Conservation (phyloP, 148 eudicot species). For the Rhododendron henanense region DNA sequence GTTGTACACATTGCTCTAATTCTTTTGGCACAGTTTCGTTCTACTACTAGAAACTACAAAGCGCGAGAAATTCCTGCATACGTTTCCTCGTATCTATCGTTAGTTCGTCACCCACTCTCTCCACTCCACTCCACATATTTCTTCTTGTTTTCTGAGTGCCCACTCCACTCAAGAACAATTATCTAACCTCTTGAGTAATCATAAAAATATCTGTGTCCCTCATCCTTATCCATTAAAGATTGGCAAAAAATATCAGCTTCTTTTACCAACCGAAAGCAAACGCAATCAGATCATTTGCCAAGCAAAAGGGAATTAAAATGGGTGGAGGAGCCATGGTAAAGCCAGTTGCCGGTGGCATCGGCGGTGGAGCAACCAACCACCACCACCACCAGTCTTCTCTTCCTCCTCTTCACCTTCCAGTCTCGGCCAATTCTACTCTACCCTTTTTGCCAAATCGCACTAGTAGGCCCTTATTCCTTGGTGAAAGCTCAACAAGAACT, state of each 20-base stretch:
- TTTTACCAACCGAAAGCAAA: background rate
- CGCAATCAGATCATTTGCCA: background rate
- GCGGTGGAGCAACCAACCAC: background rate
- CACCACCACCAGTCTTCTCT: background rate
- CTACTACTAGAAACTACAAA: too few relatives aligned
- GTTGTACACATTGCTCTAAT: too few relatives aligned
- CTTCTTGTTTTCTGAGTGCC: background rate
- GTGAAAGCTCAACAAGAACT: background rate
- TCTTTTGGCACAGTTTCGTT: too few relatives aligned
- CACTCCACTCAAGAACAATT: background rate
- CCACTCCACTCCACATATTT: background rate
- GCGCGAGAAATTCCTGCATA: background rate
- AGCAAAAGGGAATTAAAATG: background rate
- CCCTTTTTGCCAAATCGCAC: background rate
- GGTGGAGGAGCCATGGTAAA: conserved; percentile 13
- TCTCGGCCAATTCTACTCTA: background rate
- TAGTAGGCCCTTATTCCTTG: background rate
- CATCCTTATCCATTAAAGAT: background rate
- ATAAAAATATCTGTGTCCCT: background rate
- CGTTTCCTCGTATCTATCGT: background rate
- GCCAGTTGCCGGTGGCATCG: background rate
- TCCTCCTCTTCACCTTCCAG: conserved; percentile 3
- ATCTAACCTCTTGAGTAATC: background rate
- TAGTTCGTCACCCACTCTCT: background rate
- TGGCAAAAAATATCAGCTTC: background rate